Percentiles rank a stretch among this genome's conserved stretches.
Conservation (phyloP, 2,329 filamentous ascomycete genomes). For the Coleophoma cylindrospora region DNA sequence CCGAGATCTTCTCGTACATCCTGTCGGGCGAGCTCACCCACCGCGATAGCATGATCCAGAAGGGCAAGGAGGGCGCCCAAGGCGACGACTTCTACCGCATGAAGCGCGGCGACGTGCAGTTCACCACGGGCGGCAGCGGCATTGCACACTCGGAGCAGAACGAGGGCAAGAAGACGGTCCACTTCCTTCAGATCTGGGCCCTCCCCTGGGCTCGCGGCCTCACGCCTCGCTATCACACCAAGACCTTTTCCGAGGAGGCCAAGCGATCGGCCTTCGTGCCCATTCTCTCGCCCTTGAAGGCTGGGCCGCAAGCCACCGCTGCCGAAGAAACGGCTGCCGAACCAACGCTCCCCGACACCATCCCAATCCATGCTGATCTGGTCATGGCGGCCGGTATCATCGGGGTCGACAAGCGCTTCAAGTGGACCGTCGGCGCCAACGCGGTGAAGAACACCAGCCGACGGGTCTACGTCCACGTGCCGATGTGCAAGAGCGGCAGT, state of each 20-base stretch:
- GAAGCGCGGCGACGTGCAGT: constrained; percentile 79
- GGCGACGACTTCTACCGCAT: constrained; percentile 65
- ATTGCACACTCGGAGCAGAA: constrained; percentile 82
- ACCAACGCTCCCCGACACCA: constrained; percentile 59
- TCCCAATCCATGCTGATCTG: constrained; percentile 80
- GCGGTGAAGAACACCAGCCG: constrained; percentile 45
- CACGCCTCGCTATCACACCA: constrained; percentile 71
- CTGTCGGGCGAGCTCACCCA: constrained; percentile 83
- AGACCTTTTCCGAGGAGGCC: constrained; percentile 64
- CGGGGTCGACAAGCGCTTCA: constrained; percentile 57
- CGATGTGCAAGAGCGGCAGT: constrained; percentile 73
- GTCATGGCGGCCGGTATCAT: constrained; percentile 78
- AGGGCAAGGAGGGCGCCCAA: constrained; percentile 49
- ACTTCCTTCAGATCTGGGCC: constrained; percentile 89
- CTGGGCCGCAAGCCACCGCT: constrained; percentile 53
- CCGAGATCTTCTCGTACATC: constrained; percentile 87
- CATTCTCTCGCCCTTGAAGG: constrained; percentile 72
- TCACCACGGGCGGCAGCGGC: constrained; percentile 79
- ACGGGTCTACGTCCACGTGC: constrained; percentile 76
- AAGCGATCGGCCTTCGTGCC: constrained; percentile 68
- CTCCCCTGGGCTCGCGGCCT: constrained; percentile 71
- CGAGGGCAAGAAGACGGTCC: constrained; percentile 65
- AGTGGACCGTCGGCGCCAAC: constrained; percentile 63
- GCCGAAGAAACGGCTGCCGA: constrained; percentile 61
- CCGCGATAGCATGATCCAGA: constrained; percentile 77